Conservation (phyloP, 768 basidiomycete species). For the Rhizopogon roseolus region DNA sequence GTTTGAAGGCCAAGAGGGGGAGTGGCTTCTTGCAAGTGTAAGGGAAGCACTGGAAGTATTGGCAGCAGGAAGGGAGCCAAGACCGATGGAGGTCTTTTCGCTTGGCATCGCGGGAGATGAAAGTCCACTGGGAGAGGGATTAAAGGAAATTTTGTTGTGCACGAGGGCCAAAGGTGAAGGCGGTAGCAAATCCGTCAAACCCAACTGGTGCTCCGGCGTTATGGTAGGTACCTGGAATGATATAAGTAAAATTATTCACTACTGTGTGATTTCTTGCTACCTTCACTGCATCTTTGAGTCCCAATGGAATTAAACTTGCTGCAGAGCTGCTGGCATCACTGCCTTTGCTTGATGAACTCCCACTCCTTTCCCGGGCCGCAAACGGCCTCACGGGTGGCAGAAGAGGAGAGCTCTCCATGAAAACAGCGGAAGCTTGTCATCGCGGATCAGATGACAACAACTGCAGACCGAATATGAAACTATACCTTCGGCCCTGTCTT, state of each 20-base stretch:
- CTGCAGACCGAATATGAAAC: not conserved
- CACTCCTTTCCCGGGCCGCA: slow-evolving; percentile 43
- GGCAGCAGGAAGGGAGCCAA: slow-evolving; percentile 24
- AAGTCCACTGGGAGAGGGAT: slow-evolving; percentile 35
- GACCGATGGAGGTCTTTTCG: slow-evolving; percentile 16
- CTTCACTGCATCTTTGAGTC: slow-evolving; percentile 71
- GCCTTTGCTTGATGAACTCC: slow-evolving; percentile 39
- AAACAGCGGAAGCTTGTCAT: slow-evolving; percentile 47
- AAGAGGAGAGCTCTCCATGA: slow-evolving; percentile 45
- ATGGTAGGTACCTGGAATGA: slow-evolving; percentile 53
- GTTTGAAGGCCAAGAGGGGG: slow-evolving; percentile 22
- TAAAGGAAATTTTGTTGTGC: slow-evolving; percentile 32
- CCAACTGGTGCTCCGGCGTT: slow-evolving; percentile 65
- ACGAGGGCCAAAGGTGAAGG: slow-evolving; percentile 59
- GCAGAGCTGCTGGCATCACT: slow-evolving; percentile 26
- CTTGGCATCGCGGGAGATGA: slow-evolving; percentile 20
- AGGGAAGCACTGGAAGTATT: slow-evolving; percentile 37
- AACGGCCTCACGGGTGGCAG: slow-evolving; percentile 43
- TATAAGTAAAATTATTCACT: not conserved
- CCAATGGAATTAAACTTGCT: slow-evolving; percentile 41
- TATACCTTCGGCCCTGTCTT: slow-evolving; percentile 1
- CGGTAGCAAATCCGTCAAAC: slow-evolving; percentile 64
- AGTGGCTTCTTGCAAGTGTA: slow-evolving; percentile 29
- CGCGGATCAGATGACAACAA: slow-evolving; percentile 28
- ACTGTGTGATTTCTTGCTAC: slow-evolving; percentile 27